Conservation (phyloP, 495 filamentous ascomycete species). For the Polyplosphaeria fusca region DNA sequence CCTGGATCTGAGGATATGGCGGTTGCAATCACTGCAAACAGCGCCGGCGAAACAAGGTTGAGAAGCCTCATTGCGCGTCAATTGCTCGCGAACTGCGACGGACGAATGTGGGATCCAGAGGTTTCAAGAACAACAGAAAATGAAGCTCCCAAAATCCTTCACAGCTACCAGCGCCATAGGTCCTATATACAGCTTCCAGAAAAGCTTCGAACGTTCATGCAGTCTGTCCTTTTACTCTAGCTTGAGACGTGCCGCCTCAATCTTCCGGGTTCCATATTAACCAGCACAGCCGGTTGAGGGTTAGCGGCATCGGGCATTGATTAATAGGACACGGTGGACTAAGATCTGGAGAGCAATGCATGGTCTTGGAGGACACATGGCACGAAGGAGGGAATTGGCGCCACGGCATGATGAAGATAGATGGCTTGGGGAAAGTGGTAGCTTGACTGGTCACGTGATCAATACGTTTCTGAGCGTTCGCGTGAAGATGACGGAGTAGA, state of each 20-base stretch:
- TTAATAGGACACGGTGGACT: constrained; percentile 30
- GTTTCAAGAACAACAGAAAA: too few species aligned
- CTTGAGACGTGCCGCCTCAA: constrained; percentile 1
- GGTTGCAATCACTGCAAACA: constrained; percentile 12
- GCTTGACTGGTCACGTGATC: too few species aligned
- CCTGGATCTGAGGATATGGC: too few species aligned
- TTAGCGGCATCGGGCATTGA: neutral
- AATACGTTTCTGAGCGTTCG: too few species aligned
- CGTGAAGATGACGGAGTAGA: too few species aligned
- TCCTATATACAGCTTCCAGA: constrained; percentile 14
- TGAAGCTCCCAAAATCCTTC: neutral
- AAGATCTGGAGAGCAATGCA: neutral
- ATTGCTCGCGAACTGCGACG: too few species aligned
- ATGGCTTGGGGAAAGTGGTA: too few species aligned
- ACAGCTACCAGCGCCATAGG: neutral
- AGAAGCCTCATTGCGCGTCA: constrained; percentile 21
- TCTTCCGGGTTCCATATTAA: constrained; percentile 31
- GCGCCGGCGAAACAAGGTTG: constrained; percentile 12
- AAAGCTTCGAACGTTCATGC: constrained; percentile 5
- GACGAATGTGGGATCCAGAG: too few species aligned
- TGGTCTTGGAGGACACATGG: constrained; percentile 5
- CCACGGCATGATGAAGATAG: too few species aligned
- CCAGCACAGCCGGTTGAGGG: neutral
- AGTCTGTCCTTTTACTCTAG: constrained; percentile 16
- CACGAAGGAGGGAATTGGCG: neutral